Conservation (phyloP, 78 protist genomes). For the Guillardia theta region DNA sequence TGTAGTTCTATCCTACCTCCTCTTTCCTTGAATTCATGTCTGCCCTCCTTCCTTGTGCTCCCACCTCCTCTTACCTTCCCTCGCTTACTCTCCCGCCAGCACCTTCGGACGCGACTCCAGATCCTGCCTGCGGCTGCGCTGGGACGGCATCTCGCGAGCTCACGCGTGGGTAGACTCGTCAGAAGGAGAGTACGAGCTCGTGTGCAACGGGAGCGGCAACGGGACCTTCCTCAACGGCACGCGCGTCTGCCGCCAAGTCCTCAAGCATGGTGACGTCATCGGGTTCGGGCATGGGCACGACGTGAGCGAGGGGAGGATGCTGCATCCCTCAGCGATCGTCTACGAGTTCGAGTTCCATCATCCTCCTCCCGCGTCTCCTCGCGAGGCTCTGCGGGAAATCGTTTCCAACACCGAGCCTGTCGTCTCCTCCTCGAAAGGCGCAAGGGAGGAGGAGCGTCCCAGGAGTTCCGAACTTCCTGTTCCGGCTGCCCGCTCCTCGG, state of each 20-base stretch:
- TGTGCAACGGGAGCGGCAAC: constrained; percentile 6
- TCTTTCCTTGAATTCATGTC: not conserved
- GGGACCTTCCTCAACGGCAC: not conserved
- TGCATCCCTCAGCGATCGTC: not conserved
- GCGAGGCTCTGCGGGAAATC: not conserved
- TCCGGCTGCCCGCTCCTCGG: not conserved
- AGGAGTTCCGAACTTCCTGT: not conserved
- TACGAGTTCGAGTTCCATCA: not conserved
- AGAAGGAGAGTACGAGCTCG: not conserved
- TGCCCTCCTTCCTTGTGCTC: not conserved
- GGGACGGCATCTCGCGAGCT: not conserved
- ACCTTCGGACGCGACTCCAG: not conserved
- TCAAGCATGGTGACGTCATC: not conserved
- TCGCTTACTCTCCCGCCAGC: not conserved
- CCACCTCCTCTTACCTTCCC: not conserved
- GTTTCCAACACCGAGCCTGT: not conserved
- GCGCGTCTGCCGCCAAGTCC: not conserved
- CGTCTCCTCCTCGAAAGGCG: not conserved
- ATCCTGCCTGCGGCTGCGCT: not conserved
- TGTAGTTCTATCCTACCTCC: not conserved
- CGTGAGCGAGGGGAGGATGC: not conserved
- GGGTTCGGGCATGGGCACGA: not conserved
- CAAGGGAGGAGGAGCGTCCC: not conserved
- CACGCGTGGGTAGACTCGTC: not conserved
- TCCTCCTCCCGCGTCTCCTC: not conserved